Conservation (phyloP, 2,329 filamentous ascomycete species). For the Fusarium longipes region DNA sequence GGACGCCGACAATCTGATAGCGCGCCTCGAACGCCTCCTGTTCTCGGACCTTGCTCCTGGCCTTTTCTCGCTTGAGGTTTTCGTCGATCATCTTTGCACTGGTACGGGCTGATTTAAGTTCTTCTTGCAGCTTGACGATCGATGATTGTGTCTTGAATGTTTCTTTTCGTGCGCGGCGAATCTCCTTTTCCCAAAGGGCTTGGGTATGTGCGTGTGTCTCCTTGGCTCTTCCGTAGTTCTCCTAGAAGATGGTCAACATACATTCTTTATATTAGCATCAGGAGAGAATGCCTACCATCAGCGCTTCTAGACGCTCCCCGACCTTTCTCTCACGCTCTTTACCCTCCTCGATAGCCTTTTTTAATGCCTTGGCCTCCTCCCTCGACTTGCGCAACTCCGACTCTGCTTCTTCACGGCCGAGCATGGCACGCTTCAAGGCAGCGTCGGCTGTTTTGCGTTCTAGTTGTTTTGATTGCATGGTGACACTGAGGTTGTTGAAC, state of each 20-base stretch:
- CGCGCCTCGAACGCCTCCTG: constrained; percentile 76
- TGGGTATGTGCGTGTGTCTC: constrained; percentile 75
- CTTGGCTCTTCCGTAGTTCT: constrained; percentile 76
- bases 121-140: constrained; percentile 78
- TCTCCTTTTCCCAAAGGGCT: constrained; percentile 78
- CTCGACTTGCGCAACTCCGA: constrained; percentile 71
- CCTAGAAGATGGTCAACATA: constrained; percentile 58
- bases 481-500: constrained; percentile 76
- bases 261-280: background rate
- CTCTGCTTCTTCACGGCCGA: constrained; percentile 78
- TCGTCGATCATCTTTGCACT: constrained; percentile 68
- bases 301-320: constrained; percentile 72
- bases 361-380: constrained; percentile 68
- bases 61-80: constrained; percentile 71
- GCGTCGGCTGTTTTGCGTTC: constrained; percentile 74
- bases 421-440: constrained; percentile 72
- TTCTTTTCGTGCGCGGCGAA: constrained; percentile 75
- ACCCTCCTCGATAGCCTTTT: constrained; percentile 71
- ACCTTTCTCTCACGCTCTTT: constrained; percentile 74
- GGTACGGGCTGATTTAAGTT: constrained; percentile 71
- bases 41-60: constrained; percentile 69
- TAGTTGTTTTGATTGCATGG: constrained; percentile 68
- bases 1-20: constrained; percentile 71
- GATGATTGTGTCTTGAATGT: constrained; percentile 79
- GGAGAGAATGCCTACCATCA: constrained; percentile 67